phyloP scores from a whole-genome alignment of 2,329 filamentous ascomycete species.

The Aspergillus ruber region DNA sequence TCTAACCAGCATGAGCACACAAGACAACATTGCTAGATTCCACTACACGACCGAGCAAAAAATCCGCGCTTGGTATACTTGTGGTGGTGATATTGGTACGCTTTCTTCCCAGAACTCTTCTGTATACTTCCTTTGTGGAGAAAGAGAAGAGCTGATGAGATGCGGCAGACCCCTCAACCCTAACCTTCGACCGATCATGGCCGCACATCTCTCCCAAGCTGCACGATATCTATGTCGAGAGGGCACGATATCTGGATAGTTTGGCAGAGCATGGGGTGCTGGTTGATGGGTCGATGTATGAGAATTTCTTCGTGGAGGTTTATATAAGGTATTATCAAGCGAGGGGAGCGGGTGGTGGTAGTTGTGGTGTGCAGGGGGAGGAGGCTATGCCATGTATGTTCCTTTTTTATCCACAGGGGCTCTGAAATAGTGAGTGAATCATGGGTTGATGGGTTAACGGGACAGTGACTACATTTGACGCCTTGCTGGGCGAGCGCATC shows the following conservation, averaged over 20 bases:
- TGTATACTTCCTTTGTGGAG: background rate
- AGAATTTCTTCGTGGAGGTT: background rate
- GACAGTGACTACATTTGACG: background rate
- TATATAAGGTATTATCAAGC: background rate
- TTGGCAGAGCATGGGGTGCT: background rate
- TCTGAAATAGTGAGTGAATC: background rate
- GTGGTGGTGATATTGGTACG: background rate
- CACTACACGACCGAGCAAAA: background rate
- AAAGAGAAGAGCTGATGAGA: no score
- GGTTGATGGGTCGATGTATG: background rate
- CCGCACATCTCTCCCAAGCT: background rate
- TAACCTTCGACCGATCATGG: background rate
- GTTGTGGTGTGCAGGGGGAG: background rate
- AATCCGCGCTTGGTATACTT: background rate
- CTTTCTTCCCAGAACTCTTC: background rate
- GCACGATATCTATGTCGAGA: background rate
- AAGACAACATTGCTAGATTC: background rate
- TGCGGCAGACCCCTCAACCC: background rate
- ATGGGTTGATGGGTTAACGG: background rate
- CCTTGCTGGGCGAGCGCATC: background rate
- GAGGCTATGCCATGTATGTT: background rate
- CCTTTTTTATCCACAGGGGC: background rate
- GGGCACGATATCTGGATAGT: background rate
- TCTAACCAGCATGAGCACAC: no score
- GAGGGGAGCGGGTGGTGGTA: background rate